These are phyloP conservation scores for Chaetomium globosum DNA, from an alignment of 2,329 filamentous ascomycete species.

Conservation along the genomic window DNA sequence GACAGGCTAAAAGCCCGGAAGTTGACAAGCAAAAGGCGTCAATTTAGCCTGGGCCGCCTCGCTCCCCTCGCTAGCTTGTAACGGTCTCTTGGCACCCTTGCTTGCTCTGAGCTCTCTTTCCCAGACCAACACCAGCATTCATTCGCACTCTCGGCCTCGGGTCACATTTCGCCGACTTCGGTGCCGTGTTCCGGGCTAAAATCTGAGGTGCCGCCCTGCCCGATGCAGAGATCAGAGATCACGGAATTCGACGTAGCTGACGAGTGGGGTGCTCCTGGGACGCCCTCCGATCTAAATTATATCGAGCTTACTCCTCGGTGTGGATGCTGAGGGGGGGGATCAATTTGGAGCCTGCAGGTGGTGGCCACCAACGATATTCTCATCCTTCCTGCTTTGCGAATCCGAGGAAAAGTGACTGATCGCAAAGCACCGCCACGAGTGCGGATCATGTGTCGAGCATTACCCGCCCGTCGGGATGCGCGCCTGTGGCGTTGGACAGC, in stretches of 20 bases:
- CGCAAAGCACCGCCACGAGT: neutral
- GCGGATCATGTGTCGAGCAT: neutral
- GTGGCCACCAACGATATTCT: neutral
- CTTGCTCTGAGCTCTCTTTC: neutral
- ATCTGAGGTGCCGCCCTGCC: neutral
- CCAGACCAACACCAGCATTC: neutral
- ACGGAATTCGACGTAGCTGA: neutral
- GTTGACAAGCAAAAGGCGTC: conserved; percentile 15
- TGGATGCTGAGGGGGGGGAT: neutral
- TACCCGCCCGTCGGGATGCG: conserved; percentile 7
- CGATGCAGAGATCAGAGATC: conserved; percentile 15
- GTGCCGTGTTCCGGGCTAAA: conserved; percentile 5
- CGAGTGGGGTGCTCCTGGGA: conserved; percentile 1
- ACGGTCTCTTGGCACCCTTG: neutral
- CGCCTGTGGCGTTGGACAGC: neutral
- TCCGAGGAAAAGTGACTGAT: neutral
- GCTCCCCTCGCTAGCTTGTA: neutral
- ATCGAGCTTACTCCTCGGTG: neutral
- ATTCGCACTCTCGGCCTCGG: neutral
- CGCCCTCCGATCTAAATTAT: conserved; percentile 1
- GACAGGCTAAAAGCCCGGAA: conserved; percentile 34
- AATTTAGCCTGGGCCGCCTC: conserved; percentile 24
- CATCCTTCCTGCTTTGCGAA: neutral
- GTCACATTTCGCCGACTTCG: neutral
- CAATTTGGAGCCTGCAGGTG: neutral